Percentiles rank a stretch among this genome's conserved stretches.
phyloP scores from a whole-genome alignment of 768 basidiomycete genomes.

The Erythrobasidium yunnanense region DNA sequence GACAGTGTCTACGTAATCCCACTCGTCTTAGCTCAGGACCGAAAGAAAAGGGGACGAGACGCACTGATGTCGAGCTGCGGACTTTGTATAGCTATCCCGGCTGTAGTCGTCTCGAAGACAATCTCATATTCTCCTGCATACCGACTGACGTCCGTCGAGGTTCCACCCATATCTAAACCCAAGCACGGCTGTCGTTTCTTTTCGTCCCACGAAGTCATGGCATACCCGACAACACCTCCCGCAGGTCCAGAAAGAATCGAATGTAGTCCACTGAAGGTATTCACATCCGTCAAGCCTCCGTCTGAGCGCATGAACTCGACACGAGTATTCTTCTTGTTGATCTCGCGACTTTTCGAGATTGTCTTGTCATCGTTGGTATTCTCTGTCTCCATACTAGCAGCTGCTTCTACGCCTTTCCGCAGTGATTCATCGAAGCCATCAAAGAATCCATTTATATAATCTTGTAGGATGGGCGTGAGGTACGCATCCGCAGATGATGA shows the following conservation, averaged over 20 bases:
- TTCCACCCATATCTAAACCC: conserved; percentile 50
- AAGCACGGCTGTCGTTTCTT: conserved; percentile 60
- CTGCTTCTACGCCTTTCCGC: conserved; percentile 37
- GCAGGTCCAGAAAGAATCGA: conserved; percentile 75
- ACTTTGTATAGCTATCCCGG: conserved; percentile 80
- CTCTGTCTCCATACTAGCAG: conserved; percentile 44
- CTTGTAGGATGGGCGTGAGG: conserved; percentile 71
- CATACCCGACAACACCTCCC: conserved; percentile 90
- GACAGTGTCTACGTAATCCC: conserved; percentile 49
- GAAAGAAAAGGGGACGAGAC: background rate
- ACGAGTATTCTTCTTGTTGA: conserved; percentile 39
- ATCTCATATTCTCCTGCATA: conserved; percentile 83
- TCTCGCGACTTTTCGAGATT: too few relatives aligned
- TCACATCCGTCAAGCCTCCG: conserved; percentile 66
- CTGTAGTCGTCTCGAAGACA: conserved; percentile 90
- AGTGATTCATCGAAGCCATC: conserved; percentile 69
- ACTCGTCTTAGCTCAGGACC: background rate
- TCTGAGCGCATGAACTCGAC: conserved; percentile 97
- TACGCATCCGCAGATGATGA: conserved; percentile 93
- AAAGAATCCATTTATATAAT: conserved; percentile 86
- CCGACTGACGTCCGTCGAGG: conserved; percentile 87
- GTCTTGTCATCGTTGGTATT: conserved; percentile 44
- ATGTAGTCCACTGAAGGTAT: conserved; percentile 84
- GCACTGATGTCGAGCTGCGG: conserved; percentile 84
- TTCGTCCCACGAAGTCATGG: conserved; percentile 74